These are phyloP conservation scores for Salix brachista DNA, from an alignment of 345 rosid genomes.

Conservation along the genomic window DNA sequence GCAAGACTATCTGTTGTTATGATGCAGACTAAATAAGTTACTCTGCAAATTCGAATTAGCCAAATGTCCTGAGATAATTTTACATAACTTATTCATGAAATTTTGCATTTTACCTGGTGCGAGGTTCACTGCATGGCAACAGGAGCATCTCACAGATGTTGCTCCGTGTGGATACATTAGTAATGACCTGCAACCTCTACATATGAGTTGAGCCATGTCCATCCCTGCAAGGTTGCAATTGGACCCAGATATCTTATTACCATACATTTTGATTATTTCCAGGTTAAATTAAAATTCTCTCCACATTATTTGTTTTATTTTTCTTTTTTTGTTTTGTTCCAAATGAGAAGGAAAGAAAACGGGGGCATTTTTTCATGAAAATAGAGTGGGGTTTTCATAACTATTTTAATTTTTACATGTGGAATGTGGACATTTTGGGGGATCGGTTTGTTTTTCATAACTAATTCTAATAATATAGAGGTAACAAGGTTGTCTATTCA, in stretches of 20 bases:
- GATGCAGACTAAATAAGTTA: neutral
- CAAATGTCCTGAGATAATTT: neutral
- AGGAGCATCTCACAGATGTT: constrained; percentile 88
- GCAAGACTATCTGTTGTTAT: neutral
- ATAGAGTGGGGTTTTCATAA: neutral
- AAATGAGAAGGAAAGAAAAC: neutral
- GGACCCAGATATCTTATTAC: constrained; percentile 4
- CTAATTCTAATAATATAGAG: neutral
- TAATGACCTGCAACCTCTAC: constrained; percentile 89
- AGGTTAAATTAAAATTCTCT: neutral
- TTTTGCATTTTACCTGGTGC: constrained; percentile 51
- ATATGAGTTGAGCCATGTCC: constrained; percentile 84
- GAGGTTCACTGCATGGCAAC: constrained; percentile 78
- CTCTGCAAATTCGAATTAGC: constrained; percentile 1
- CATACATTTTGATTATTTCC: neutral
- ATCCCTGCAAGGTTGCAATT: constrained; percentile 36
- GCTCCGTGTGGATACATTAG: constrained; percentile 87
- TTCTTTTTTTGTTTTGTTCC: neutral
- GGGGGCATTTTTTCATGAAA: neutral
- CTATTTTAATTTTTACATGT: neutral
- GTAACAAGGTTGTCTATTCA: neutral
- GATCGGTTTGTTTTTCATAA: neutral
- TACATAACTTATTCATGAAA: neutral
- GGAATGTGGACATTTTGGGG: neutral
- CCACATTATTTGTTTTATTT: neutral